Evolutionary conservation across 2,329 filamentous ascomycete genomes (phyloP), one percentile per base, ranked within the genome.

Genomic region (Alternaria burnsii): DNA sequence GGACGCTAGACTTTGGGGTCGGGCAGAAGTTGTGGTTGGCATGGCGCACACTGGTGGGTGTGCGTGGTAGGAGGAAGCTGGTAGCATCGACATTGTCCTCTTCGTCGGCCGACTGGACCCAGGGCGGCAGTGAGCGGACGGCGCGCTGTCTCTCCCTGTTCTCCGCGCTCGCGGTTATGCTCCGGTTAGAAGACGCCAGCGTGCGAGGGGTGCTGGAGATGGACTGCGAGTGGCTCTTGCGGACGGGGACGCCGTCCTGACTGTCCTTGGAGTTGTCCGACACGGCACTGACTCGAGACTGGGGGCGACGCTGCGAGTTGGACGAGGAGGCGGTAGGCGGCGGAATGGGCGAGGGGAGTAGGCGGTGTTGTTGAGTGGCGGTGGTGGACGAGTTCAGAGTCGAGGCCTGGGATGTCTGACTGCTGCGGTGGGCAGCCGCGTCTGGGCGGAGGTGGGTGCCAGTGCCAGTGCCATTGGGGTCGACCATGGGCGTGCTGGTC

Each of bases 1-100:
- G 69, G 32, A 76, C 74, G 47, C 73, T 76, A 47, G 74, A 72
- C 65, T 79, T 79, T 47, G 78, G 78, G 9, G 75, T 76, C 41
- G 77, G 77, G 60, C 75, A 71, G 65, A 75, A 75, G 64, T 78
- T 72, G 72, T 80, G 78, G 16, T 71, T 75, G 53, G 78, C 71
- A 22, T 75, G 73, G 41, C 74, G 74, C 55, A 64, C 66, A 41
- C 67, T 74, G 38, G 70, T 73, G 46, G 77, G 78, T 9, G 75
- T 76, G 12, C 75, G 68, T 5, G 76, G 76, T n/a, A 78, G 73
- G 36, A 78, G 72, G 42, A 71, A 66, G 11, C 68, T 69, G 12
- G 73, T 71, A 5, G 68, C 67, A 44, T 76, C 71, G 58, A 62
- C 72, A 56, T 71, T 65, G 44, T 76, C 77, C 56, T 78, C 74